Evolutionary conservation across 176 grass and related monocot species (phyloP).

Genomic region (Paspalum notatum): DNA sequence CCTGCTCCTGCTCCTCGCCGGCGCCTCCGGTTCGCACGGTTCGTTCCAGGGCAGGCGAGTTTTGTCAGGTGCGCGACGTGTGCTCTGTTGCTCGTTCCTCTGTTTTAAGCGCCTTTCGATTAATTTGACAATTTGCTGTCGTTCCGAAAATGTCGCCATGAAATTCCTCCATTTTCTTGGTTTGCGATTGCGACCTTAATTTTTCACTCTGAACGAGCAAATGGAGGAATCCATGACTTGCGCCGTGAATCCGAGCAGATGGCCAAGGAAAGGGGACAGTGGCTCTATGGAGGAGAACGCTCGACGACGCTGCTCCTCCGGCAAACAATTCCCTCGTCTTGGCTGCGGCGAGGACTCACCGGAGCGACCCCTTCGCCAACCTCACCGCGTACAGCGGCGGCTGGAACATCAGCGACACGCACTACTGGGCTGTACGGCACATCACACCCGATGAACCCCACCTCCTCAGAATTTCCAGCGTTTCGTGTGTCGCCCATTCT

Average conservation of each 20-base stretch:
- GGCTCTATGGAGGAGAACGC: slow-evolving; percentile 51
- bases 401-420: slow-evolving; percentile 83
- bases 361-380: slow-evolving; percentile 68
- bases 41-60: not conserved
- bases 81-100: not conserved
- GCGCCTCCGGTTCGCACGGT: not conserved
- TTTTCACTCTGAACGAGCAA: not conserved
- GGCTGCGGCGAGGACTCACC: slow-evolving; percentile 63
- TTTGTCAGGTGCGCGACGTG: slow-evolving; percentile 34
- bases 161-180: not conserved
- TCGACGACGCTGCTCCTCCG: slow-evolving; percentile 13
- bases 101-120: not conserved
- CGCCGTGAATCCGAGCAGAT: slow-evolving; percentile 15
- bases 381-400: slow-evolving; percentile 70
- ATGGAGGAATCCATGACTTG: not conserved
- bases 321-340: slow-evolving; percentile 59
- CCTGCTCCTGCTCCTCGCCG: slow-evolving; percentile 32
- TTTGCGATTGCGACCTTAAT: not conserved
- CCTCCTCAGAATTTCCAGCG: not conserved
- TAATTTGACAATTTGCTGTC: not conserved
- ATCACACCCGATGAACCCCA: not conserved
- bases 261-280: slow-evolving; percentile 24
- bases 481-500: not conserved
- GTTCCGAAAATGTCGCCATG: too few relatives aligned
- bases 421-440: slow-evolving; percentile 85